Base-by-base conservation (phyloP, 495 filamentous ascomycete species). In the Oidiodendron maius region DNA sequence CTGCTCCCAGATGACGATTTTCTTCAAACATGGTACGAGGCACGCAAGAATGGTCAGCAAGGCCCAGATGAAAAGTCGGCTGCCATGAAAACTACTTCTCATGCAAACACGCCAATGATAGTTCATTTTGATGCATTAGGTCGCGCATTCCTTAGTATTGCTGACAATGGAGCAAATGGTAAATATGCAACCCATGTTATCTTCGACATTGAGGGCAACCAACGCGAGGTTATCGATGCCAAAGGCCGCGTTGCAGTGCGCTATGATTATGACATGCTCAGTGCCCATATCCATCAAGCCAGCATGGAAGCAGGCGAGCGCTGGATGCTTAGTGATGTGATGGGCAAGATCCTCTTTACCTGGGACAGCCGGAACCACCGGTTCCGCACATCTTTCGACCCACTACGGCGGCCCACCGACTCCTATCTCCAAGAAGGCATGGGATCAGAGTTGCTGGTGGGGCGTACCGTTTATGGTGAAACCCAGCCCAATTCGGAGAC, bases 121-220 rank as follows among this genome's bases (percentile, higher is more conserved):
- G 32, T 18, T 0, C 45, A 57, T 20, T 20, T 59, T 6, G 63
- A 68, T 43, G 8, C 51, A 2, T 10, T 57, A 0, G 61, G 61
- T 1, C 26, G 46, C 4, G 6, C 8, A 8, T 50, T 64, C 20
- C 26, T 60, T 0, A 34, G 38, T 0, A 28, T 57, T 0, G 26
- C 32, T 2, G 28, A 55, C 16, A 56, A 62, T 35, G 47, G 48
- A 0, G 10, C 28, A 15, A 16, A 18, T 1, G 43, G 22, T 3
- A 47, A 17, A 20, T 46, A 38, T 21, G 20, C 8, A 4, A 50
- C 56, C 1, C 44, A 50, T 1, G 25, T 6, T 3, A 3, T 15
- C 2, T 48, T 52, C 12, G 57, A 64, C 24, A 51, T 59, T n/a
- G 15, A 40, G 15, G 61, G 61, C 4, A 48, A 68, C 51, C 46